Base-by-base conservation (phyloP, 805 yeast species). In the Blastobotrys americana region DNA sequence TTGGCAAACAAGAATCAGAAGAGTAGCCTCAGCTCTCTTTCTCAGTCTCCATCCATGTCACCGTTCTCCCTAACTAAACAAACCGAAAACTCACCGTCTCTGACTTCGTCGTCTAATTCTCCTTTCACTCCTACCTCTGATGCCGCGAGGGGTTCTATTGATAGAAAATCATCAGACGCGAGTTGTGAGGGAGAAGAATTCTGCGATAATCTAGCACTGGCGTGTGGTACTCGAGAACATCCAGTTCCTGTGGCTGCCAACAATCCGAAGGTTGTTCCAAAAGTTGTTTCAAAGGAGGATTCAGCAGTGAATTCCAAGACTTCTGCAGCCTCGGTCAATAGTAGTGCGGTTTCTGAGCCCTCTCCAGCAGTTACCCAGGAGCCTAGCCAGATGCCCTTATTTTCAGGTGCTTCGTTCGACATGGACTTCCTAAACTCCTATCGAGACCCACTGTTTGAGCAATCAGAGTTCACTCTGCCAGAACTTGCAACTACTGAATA, bases 191-290 rank as follows among this genome's bases (percentile, higher is more conserved):
- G 80, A 56, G 90, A 84, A 58, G 79, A 81, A 52, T 90, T 90
- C 60, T 90, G 97, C 59, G 74, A 75, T 20, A 77, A 80, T 54
- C 71, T 90, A 58, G 75, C 77, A 49, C 73, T 78, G 60, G 97
- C 88, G 1, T 89, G 97, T 64, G 97, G 96, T 15, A 80, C 81
- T 4, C 79, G 71, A 55, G 72, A 72, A 13, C 65, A 75, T 51
- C 95, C 93, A 3, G 60, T 80, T 3, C 94, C 96, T 6, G 49
- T 37, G n/a, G 10, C 47, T 4, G 20, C 47, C 4, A 34, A 43
- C 10, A 31, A 19, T 13, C 15, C 45, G 27, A 36, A 37, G 31
- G n/a, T n/a, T n/a, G n/a, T n/a, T n/a, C n/a, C n/a, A n/a, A n/a
- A n/a, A n/a, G n/a, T n/a, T n/a, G n/a, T n/a, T n/a, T n/a, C n/a